Conservation (phyloP, 345 rosid genomes). For the Capsella bursapastoris region DNA sequence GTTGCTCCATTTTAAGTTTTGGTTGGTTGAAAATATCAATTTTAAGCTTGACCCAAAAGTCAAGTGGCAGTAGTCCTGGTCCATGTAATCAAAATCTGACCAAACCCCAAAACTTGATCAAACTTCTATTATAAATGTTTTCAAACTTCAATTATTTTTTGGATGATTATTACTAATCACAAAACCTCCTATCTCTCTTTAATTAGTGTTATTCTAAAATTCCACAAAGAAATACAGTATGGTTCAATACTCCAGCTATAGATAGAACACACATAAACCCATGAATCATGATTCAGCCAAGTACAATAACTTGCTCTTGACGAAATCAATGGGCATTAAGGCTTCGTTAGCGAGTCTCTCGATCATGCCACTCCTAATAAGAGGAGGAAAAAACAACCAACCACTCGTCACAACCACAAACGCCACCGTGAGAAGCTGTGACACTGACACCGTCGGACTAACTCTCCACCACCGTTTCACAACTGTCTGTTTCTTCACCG, state of each 20-base stretch:
- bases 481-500: neutral
- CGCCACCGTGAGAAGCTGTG: constrained; percentile 42
- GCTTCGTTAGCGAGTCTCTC: constrained; percentile 32
- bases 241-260: neutral
- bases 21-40: too few relatives aligned
- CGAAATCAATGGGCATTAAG: constrained; percentile 12
- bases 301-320: neutral
- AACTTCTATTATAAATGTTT: too few relatives aligned
- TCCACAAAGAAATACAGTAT: neutral
- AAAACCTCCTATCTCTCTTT: neutral
- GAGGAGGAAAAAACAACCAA: constrained; percentile 53
- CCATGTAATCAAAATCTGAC: too few relatives aligned
- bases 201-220: neutral
- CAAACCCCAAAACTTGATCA: too few relatives aligned
- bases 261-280: neutral
- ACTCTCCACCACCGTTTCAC: constrained; percentile 23
- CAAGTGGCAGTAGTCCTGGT: too few relatives aligned
- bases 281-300: neutral
- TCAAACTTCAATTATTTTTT: too few relatives aligned
- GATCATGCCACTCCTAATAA: constrained; percentile 31
- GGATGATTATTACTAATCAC: neutral
- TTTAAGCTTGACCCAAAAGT: too few relatives aligned
- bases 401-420: constrained; percentile 43
- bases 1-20: too few relatives aligned
- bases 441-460: constrained; percentile 35